These are phyloP conservation scores for Geranium brycei DNA, from an alignment of 345 rosid genomes.

Conservation along the genomic window DNA sequence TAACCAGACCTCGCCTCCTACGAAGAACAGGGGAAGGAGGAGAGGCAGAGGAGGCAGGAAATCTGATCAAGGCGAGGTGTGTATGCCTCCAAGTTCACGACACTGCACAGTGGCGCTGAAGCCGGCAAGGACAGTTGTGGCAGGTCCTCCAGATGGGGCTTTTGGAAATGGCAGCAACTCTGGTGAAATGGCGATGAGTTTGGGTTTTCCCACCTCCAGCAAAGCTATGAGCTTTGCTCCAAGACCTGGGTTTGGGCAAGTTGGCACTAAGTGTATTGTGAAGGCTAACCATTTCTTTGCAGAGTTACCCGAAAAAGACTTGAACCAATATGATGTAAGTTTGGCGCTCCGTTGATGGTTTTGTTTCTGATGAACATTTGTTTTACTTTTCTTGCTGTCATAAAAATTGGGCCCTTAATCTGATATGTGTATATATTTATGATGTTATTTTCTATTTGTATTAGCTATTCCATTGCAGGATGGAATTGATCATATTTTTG, in stretches of 20 bases:
- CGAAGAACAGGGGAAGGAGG: conserved; percentile 57
- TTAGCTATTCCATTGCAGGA: too few relatives aligned
- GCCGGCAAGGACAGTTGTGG: conserved; percentile 29
- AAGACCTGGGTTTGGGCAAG: conserved; percentile 80
- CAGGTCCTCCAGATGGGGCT: conserved; percentile 18
- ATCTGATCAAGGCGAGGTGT: conserved; percentile 79
- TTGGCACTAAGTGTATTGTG: conserved; percentile 32
- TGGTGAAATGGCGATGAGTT: conserved; percentile 15
- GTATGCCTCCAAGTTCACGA: conserved; percentile 83
- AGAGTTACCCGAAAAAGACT: conserved; percentile 33
- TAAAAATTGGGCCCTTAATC: too few relatives aligned
- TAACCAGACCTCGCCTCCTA: conserved; percentile 41
- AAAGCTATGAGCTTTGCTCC: conserved; percentile 62
- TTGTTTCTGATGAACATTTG: too few relatives aligned
- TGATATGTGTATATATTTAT: too few relatives aligned
- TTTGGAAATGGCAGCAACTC: too few relatives aligned
- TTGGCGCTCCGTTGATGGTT: not conserved
- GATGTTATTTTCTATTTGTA: too few relatives aligned
- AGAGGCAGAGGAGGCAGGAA: conserved; percentile 91
- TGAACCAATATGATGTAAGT: conserved; percentile 42
- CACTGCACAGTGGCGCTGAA: conserved; percentile 61
- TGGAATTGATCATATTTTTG: too few relatives aligned
- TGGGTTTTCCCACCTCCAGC: conserved; percentile 52
- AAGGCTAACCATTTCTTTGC: conserved; percentile 48
- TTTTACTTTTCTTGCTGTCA: too few relatives aligned